Evolutionary conservation across 2,329 filamentous ascomycete species (phyloP), one percentile per base, ranked within the genome.

Genomic region (Hypoxylon sp.): DNA sequence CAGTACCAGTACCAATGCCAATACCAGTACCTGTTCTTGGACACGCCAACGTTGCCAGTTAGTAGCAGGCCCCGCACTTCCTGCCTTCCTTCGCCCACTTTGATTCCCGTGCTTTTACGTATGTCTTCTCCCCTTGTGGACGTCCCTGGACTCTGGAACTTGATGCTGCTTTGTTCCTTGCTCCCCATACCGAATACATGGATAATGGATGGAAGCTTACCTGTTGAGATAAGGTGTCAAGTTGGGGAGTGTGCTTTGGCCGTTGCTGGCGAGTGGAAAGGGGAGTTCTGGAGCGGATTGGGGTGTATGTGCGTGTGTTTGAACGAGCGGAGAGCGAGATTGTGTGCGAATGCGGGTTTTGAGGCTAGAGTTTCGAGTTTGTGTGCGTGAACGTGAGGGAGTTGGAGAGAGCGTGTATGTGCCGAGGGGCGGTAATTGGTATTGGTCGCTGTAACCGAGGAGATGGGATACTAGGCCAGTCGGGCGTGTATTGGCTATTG

Each of bases 1-100:
- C 25, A 27, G 3, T 27, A 27, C 25, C 25, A 4, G 3, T 27
- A 27, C 20, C 20, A 20, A 20, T 20, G 20, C 20, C 20, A 20
- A 20, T 20, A 20, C 20, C 20, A 20, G 31, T 27, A n/a, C n/a
- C 46, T 17, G 8, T 13, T 51, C 7, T 35, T 5, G 35, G 25
- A 33, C 11, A 30, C 6, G 20, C n/a, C 51, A 57, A 40, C 25
- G 54, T 59, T 53, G 20, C 54, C 58, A 49, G 37, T 57, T 50
- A 59, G 58, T 66, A 59, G 22, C 54, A 20, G 58, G 30, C 6
- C 17, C 20, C 42, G 25, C 48, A 11, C 49, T 20, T 20, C 20
- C 20, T 53, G 31, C 37, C 40, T 56, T 25, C 17, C 40, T 56
- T 25, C 17, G 31, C 8, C 13, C 42, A 27, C 14, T 50, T 46